Conservation (phyloP, 805 yeast genomes). For the Metschnikowia sp. region DNA sequence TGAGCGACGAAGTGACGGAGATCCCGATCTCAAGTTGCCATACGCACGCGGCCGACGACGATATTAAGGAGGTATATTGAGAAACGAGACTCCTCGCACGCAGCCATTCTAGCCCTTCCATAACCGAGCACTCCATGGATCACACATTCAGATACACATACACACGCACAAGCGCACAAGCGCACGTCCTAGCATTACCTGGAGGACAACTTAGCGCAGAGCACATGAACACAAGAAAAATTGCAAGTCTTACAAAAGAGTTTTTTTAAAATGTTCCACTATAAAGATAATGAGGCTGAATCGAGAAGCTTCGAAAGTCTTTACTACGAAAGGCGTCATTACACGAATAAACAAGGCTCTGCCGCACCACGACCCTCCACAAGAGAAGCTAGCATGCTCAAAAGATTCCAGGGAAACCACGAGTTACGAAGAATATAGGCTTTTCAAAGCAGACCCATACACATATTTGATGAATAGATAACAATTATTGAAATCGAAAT, state of each 20-base stretch:
- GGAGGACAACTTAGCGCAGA: too few species aligned
- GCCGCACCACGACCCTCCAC: too few species aligned
- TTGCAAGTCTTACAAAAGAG: too few species aligned
- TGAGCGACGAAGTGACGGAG: conserved; percentile 9
- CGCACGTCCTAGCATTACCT: too few species aligned
- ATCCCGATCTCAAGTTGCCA: not conserved
- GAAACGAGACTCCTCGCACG: not conserved
- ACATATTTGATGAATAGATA: too few species aligned
- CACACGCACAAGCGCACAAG: not conserved
- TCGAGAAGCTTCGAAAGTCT: conserved; percentile 13
- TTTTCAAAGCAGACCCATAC: too few species aligned
- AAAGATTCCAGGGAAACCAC: not conserved
- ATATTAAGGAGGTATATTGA: not conserved
- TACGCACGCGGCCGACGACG: conserved; percentile 8
- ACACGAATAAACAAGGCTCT: not conserved
- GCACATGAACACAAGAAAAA: too few species aligned
- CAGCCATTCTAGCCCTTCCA: not conserved
- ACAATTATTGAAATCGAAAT: too few species aligned
- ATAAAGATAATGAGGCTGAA: not conserved
- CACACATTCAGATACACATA: not conserved
- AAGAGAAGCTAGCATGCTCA: too few species aligned
- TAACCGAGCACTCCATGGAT: conserved; percentile 2
- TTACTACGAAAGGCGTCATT: conserved; percentile 6
- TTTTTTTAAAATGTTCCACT: not conserved
- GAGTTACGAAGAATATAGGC: not conserved